Percentiles rank a stretch among this genome's conserved stretches.
These are phyloP conservation scores for Spirogloea muscicola DNA, from an alignment of 139 green algal species.

Conservation along the genomic window DNA sequence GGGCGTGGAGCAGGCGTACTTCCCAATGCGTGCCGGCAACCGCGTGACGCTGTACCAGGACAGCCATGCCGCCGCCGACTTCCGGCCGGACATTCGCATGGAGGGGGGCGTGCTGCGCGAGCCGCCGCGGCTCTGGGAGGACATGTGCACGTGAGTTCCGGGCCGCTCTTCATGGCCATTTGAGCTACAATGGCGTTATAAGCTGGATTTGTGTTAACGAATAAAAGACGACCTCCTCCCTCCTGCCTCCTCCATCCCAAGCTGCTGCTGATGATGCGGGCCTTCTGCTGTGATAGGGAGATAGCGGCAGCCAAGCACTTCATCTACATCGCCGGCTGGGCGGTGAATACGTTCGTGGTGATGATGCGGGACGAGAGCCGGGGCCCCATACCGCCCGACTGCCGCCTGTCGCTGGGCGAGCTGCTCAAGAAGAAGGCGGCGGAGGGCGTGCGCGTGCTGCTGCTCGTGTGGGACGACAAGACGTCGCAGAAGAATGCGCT, in stretches of 20 bases:
- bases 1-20: constrained; percentile 49
- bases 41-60: constrained; percentile 63
- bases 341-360: constrained; percentile 48
- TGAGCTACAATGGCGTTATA: no score
- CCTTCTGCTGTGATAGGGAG: no score
- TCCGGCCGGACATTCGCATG: constrained; percentile 29
- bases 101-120: constrained; percentile 45
- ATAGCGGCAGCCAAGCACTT: constrained; percentile 52
- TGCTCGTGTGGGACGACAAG: constrained; percentile 66
- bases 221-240: no score
- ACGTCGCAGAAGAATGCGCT: constrained; percentile 21
- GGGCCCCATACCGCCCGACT: not conserved
- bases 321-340: constrained; percentile 64
- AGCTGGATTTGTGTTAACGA: no score
- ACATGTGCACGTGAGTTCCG: constrained; percentile 58
- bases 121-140: constrained; percentile 51
- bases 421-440: constrained; percentile 52
- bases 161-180: no score
- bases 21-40: constrained; percentile 50
- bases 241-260: not conserved
- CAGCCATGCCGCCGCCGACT: constrained; percentile 41
- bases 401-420: no score
- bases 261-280: no score
- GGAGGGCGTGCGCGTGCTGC: constrained; percentile 45
- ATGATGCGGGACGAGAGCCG: constrained; percentile 31